Conservation (phyloP, 176 grass and related monocot species). For the Eragrostis curvula region DNA sequence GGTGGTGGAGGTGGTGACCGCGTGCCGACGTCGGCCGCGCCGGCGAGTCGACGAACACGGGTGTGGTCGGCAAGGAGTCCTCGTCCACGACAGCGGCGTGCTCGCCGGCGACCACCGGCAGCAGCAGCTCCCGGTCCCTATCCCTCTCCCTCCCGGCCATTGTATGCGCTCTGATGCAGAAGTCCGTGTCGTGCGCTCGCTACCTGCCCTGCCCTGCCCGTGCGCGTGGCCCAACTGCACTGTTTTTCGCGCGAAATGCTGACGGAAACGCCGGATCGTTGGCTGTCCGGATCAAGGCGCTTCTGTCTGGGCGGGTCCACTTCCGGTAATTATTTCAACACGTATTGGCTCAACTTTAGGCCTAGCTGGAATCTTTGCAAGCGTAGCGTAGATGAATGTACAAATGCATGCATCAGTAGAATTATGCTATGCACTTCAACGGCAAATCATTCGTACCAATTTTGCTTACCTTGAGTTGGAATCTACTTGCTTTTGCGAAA, state of each 20-base stretch:
- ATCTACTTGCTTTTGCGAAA: too few species aligned
- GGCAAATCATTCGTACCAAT: too few species aligned
- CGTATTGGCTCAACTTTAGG: too few species aligned
- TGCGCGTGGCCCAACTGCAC: constrained; percentile 21
- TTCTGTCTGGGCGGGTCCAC: too few species aligned
- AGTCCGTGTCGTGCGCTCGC: background rate
- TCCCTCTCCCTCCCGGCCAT: constrained; percentile 50
- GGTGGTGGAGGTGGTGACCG: constrained; percentile 13
- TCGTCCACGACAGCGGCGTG: background rate
- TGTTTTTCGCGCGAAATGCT: constrained; percentile 18
- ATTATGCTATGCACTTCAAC: too few species aligned
- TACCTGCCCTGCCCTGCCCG: constrained; percentile 9
- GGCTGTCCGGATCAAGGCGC: too few species aligned
- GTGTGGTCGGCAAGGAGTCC: background rate
- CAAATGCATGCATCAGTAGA: too few species aligned
- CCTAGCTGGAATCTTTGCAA: too few species aligned
- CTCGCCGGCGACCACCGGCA: constrained; percentile 37
- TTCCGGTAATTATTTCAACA: too few species aligned
- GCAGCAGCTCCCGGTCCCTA: constrained; percentile 45
- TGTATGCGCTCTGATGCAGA: background rate
- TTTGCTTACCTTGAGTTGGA: too few species aligned
- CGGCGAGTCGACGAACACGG: constrained; percentile 5
- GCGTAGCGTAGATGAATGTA: too few species aligned
- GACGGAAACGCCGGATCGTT: constrained; percentile 12
- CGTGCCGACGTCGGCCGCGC: background rate